Conservation (phyloP, 2,329 filamentous ascomycete species). For the Zymoseptoria passerinii region DNA sequence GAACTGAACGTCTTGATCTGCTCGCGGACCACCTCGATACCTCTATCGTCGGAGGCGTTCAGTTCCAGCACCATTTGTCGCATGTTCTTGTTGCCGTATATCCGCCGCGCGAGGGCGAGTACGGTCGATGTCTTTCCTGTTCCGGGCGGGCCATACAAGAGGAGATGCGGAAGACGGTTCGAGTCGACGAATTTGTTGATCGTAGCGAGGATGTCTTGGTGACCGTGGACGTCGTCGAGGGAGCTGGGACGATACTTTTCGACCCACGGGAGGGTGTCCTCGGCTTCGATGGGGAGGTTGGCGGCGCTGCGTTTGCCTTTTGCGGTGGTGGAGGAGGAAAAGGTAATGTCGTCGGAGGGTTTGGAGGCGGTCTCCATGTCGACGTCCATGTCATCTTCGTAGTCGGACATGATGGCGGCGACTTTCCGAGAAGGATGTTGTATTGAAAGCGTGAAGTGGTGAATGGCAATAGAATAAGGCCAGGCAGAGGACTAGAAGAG, state of each 20-base stretch:
- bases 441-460: background rate
- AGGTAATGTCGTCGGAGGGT: slow-evolving; percentile 45
- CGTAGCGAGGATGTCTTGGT: slow-evolving; percentile 93
- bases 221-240: slow-evolving; percentile 85
- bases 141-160: slow-evolving; percentile 92
- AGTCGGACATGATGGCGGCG: slow-evolving; percentile 43
- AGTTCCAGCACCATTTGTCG: slow-evolving; percentile 97
- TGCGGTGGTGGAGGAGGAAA: slow-evolving; percentile 62
- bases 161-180: slow-evolving; percentile 87
- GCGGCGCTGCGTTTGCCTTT: slow-evolving; percentile 91
- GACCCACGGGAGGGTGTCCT: slow-evolving; percentile 93
- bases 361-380: slow-evolving; percentile 48
- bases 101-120: slow-evolving; percentile 80
- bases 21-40: slow-evolving; percentile 94
- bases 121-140: slow-evolving; percentile 98
- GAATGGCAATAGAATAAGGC: background rate
- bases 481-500: too few species aligned
- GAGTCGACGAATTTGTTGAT: slow-evolving; percentile 97
- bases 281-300: slow-evolving; percentile 86
- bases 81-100: slow-evolving; percentile 88
- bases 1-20: slow-evolving; percentile 99
- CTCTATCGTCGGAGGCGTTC: slow-evolving; percentile 93
- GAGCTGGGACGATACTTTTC: slow-evolving; percentile 92
- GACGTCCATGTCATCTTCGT: slow-evolving; percentile 55
- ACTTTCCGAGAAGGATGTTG: background rate